phyloP scores from a whole-genome alignment of 1,284 basidiomycete species.

The Cryptococcus neoformans region DNA sequence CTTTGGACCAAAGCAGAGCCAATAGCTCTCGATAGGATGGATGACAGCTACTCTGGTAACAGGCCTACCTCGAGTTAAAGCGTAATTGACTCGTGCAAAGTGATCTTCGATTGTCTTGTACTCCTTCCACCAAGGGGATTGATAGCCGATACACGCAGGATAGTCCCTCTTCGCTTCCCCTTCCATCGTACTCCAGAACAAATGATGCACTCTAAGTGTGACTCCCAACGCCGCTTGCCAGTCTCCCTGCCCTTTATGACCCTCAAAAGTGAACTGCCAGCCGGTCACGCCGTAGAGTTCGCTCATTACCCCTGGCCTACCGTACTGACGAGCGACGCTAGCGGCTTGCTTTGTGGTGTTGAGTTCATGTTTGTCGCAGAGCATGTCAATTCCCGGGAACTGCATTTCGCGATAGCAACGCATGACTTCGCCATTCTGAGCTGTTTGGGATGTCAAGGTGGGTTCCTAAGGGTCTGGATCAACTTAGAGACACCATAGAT shows the following conservation, averaged over 20 bases:
- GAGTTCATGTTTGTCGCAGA: slow-evolving; percentile 27
- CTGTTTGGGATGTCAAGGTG: slow-evolving; percentile 23
- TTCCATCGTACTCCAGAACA: too few species aligned
- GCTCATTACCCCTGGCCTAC: slow-evolving; percentile 7
- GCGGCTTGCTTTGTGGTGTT: slow-evolving; percentile 35
- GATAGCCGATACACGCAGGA: slow-evolving; percentile 31
- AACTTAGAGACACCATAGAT: too few species aligned
- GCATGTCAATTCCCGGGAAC: slow-evolving; percentile 32
- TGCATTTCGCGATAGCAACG: slow-evolving; percentile 30
- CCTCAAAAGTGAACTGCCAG: too few species aligned
- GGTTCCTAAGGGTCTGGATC: too few species aligned
- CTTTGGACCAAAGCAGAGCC: too few species aligned
- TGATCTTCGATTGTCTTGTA: slow-evolving; percentile 28
- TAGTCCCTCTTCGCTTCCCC: slow-evolving; percentile 15
- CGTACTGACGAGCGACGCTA: slow-evolving; percentile 25
- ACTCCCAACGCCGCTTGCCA: too few species aligned
- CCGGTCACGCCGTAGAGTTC: too few species aligned
- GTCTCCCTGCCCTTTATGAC: too few species aligned
- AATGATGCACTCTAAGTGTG: too few species aligned
- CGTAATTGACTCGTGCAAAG: slow-evolving; percentile 26
- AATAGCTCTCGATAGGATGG: too few species aligned
- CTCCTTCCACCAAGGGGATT: slow-evolving; percentile 27
- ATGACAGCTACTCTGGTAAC: too few species aligned
- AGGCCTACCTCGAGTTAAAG: slow-evolving; percentile 10
- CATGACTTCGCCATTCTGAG: slow-evolving; percentile 29